These are phyloP conservation scores for Rhodotorula sphaerocarpa DNA, from an alignment of 768 basidiomycete species.

Conservation along the genomic window DNA sequence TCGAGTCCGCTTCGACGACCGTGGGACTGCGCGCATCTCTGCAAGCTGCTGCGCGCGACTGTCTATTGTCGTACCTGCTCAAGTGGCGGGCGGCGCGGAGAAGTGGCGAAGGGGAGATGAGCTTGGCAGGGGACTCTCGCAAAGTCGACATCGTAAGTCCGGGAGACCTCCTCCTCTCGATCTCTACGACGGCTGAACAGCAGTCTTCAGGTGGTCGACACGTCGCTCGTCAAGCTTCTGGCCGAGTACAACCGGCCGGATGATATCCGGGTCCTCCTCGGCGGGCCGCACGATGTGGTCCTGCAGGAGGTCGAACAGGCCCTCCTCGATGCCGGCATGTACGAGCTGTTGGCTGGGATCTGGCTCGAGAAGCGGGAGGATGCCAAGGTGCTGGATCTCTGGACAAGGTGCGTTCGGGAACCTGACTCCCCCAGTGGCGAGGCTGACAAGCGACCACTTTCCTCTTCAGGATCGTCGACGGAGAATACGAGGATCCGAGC, in stretches of 20 bases:
- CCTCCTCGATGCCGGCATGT: constrained; percentile 13
- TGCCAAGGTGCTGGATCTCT: constrained; percentile 20
- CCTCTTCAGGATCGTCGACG: background rate
- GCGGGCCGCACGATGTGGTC: constrained; percentile 28
- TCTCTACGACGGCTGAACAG: background rate
- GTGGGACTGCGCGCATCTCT: constrained; percentile 22
- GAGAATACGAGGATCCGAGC: background rate
- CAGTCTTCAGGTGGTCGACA: constrained; percentile 33
- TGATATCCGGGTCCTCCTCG: constrained; percentile 30
- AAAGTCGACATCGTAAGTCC: constrained; percentile 34
- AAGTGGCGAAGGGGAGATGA: background rate
- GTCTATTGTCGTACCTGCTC: constrained; percentile 16
- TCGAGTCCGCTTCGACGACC: constrained; percentile 24
- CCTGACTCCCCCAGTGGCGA: too few species aligned
- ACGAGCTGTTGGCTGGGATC: constrained; percentile 19
- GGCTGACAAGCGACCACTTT: too few species aligned
- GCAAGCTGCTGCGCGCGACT: constrained; percentile 7
- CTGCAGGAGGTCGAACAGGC: constrained; percentile 6
- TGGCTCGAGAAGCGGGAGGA: constrained; percentile 7
- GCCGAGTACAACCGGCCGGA: constrained; percentile 10
- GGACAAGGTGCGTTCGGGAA: constrained; percentile 29
- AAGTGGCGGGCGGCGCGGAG: constrained; percentile 29
- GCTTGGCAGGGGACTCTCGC: constrained; percentile 19
- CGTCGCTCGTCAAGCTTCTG: constrained; percentile 23
- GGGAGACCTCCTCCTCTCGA: background rate